These are phyloP conservation scores for Candida tropicalis DNA, from an alignment of 1,139 yeast species.

Conservation along the genomic window DNA sequence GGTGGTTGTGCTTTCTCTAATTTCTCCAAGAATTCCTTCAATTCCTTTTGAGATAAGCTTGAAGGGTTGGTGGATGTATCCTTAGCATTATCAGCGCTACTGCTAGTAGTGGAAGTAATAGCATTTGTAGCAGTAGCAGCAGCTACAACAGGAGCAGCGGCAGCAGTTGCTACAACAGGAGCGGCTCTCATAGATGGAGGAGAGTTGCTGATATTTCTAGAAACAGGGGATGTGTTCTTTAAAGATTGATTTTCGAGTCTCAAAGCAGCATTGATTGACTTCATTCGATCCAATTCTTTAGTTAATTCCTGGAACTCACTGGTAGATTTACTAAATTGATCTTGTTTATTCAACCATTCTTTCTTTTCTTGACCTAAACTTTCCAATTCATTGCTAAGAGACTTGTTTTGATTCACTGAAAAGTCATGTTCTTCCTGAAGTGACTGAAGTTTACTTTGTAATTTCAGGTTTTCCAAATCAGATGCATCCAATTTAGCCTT, in stretches of 20 bases:
- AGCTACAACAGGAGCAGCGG: not conserved
- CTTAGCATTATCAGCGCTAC: not conserved
- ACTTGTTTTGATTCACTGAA: conserved; percentile 24
- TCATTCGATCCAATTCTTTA: conserved; percentile 30
- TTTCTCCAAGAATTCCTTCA: conserved; percentile 33
- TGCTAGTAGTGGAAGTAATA: not conserved
- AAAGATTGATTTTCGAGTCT: conserved; percentile 45
- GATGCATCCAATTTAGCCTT: conserved; percentile 16
- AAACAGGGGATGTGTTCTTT: conserved; percentile 21
- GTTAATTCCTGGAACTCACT: conserved; percentile 15
- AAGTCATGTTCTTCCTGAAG: conserved; percentile 29
- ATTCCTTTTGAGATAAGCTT: conserved; percentile 17
- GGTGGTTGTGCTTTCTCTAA: conserved; percentile 25
- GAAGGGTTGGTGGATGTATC: conserved; percentile 3
- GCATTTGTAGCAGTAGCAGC: conserved; percentile 10
- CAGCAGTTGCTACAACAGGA: conserved; percentile 5
- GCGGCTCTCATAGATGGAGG: conserved; percentile 12
- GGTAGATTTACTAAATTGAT: conserved; percentile 12
- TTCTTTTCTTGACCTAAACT: conserved; percentile 20
- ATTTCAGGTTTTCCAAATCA: conserved; percentile 20
- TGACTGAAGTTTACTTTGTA: conserved; percentile 21
- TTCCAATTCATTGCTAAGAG: conserved; percentile 27
- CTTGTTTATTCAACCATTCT: conserved; percentile 15
- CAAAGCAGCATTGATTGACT: conserved; percentile 37
- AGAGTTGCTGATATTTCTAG: conserved; percentile 6